phyloP scores from a whole-genome alignment of 1,284 basidiomycete species.

The Trametes hirsuta region DNA sequence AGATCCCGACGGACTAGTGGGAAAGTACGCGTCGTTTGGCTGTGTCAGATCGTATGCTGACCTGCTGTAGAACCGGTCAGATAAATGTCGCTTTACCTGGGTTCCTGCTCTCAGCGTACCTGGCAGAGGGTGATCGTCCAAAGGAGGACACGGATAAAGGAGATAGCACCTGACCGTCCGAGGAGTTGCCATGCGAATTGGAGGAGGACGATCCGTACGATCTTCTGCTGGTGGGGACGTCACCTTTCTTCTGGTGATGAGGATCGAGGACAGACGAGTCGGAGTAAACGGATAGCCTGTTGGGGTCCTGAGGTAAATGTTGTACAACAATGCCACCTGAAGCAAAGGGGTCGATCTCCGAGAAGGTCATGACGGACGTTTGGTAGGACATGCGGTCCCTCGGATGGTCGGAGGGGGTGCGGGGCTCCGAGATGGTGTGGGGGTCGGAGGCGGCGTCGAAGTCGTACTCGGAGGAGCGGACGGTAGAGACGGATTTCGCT shows the following conservation, averaged over 20 bases:
- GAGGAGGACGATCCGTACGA: conserved; percentile 64
- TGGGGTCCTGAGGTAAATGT: conserved; percentile 37
- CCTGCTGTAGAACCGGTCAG: conserved; percentile 7
- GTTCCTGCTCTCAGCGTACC: conserved; percentile 7
- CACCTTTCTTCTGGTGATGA: conserved; percentile 39
- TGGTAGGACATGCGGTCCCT: conserved; percentile 42
- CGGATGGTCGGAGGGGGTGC: conserved; percentile 54
- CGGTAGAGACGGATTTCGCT: conserved; percentile 54
- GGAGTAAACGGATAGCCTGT: conserved; percentile 56
- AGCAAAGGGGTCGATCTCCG: conserved; percentile 66
- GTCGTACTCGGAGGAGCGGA: conserved; percentile 44
- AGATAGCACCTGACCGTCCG: conserved; percentile 26
- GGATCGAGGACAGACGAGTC: conserved; percentile 52
- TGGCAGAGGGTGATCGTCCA: conserved; percentile 18
- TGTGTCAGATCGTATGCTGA: conserved; percentile 23
- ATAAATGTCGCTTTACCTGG: background rate
- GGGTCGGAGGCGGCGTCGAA: conserved; percentile 34
- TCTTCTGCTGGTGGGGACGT: conserved; percentile 42
- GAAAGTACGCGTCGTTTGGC: conserved; percentile 7
- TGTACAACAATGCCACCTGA: conserved; percentile 49
- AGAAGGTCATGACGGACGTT: conserved; percentile 61
- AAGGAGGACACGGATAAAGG: conserved; percentile 16
- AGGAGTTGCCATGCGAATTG: conserved; percentile 44
- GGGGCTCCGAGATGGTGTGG: conserved; percentile 39
- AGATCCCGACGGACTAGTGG: background rate